A percentile compares a stretch with the other conserved stretches of the same genome.
These are phyloP conservation scores for Thielaviopsis ethacetica DNA, from an alignment of 2,329 filamentous ascomycete species.

Conservation along the genomic window DNA sequence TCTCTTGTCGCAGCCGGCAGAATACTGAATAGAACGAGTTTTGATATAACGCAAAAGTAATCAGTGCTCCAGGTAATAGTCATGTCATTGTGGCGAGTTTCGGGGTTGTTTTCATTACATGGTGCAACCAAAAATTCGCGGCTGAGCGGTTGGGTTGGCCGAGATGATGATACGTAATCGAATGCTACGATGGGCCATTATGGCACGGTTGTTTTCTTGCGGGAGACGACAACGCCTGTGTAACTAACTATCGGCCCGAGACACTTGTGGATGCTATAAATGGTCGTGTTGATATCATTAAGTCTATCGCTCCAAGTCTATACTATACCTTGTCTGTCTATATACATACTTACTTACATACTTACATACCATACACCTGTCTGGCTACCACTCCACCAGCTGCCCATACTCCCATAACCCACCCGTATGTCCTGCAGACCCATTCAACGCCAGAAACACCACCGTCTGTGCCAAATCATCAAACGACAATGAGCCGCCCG, in stretches of 20 bases:
- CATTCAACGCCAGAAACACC: not conserved
- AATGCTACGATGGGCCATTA: too few relatives aligned
- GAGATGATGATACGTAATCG: too few relatives aligned
- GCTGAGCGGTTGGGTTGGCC: not conserved
- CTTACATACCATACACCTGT: too few relatives aligned
- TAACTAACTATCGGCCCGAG: too few relatives aligned
- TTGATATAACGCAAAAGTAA: too few relatives aligned
- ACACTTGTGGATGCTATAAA: not conserved
- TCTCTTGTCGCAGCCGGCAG: too few relatives aligned
- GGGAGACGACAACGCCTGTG: too few relatives aligned
- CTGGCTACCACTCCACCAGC: not conserved
- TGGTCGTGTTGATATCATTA: not conserved
- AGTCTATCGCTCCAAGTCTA: not conserved
- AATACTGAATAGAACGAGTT: too few relatives aligned
- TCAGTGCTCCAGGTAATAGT: too few relatives aligned
- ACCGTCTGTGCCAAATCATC: not conserved
- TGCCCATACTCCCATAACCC: not conserved
- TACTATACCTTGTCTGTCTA: not conserved
- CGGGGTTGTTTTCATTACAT: not conserved
- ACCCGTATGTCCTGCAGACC: not conserved
- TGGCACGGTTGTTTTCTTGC: too few relatives aligned
- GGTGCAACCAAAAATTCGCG: not conserved
- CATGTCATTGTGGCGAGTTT: not conserved
- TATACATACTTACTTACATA: not conserved
- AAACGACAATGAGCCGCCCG: not conserved